Evolutionary conservation across 352 stramenopile species (phyloP).

Genomic region (Pythium grandisporangium): DNA sequence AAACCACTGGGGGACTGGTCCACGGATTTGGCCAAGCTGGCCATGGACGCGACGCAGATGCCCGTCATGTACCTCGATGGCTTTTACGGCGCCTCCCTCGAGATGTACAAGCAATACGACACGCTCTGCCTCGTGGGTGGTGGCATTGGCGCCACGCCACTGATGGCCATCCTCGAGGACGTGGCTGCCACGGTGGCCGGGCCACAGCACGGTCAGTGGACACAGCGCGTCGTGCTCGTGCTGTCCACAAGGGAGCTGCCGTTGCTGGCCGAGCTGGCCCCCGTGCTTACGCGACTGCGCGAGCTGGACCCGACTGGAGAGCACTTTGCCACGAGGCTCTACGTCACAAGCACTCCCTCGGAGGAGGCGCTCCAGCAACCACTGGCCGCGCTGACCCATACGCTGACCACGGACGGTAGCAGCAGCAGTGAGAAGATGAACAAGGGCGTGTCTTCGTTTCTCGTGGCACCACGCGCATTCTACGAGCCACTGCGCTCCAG

Average conservation of each 20-base stretch:
- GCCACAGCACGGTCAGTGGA: background rate
- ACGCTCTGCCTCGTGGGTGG: constrained; percentile 12
- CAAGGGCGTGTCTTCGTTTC: background rate
- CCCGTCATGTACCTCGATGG: constrained; percentile 14
- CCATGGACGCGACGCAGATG: background rate
- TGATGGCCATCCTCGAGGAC: constrained; percentile 17
- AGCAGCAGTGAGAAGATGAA: background rate
- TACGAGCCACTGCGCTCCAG: constrained; percentile 48
- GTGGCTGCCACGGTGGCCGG: constrained; percentile 5
- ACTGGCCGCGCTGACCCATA: background rate
- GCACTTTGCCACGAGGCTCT: constrained; percentile 3
- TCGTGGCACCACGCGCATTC: constrained; percentile 18
- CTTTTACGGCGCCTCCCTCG: constrained; percentile 11
- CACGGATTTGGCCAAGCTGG: constrained; percentile 5
- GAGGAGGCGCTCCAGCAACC: constrained; percentile 1
- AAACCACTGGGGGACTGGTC: constrained; percentile 13
- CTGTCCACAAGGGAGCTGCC: constrained; percentile 8
- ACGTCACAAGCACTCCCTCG: background rate
- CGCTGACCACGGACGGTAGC: background rate
- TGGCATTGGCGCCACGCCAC: constrained; percentile 15
- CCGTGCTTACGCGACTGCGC: constrained; percentile 2
- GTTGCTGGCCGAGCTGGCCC: constrained; percentile 3
- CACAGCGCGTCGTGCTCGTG: constrained; percentile 1
- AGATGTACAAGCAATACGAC: constrained; percentile 10
- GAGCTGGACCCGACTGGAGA: constrained; percentile 1